Percentiles rank a stretch among this genome's conserved stretches.
Conservation (phyloP, 2,329 filamentous ascomycete genomes). For the Ophiostoma triangulosporum region DNA sequence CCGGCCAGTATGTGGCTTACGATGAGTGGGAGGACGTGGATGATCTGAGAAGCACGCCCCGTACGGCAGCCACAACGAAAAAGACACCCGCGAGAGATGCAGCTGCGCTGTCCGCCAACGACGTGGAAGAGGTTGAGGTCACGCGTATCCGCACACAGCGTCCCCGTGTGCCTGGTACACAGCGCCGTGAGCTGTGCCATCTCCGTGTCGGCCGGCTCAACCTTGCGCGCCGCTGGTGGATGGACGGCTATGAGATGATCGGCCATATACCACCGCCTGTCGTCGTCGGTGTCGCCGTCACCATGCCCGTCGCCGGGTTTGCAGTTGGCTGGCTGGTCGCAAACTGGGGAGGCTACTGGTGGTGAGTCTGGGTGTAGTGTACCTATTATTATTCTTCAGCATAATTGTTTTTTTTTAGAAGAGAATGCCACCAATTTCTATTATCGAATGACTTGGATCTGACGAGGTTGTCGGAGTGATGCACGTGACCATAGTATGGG, state of each 20-base stretch:
- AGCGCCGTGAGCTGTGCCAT: slow-evolving; percentile 10
- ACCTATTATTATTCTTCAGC: neutral
- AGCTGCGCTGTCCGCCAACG: neutral
- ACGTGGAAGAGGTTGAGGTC: neutral
- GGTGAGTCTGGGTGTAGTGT: neutral
- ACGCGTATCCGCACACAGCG: neutral
- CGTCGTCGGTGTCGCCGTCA: slow-evolving; percentile 2
- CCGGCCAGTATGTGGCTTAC: slow-evolving; percentile 7
- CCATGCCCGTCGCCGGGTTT: slow-evolving; percentile 10
- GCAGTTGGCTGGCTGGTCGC: slow-evolving; percentile 6
- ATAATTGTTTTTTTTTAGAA: too few species aligned
- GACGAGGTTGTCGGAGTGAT: neutral
- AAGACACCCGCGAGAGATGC: neutral
- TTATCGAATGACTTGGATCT: too few species aligned
- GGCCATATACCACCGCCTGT: slow-evolving; percentile 8
- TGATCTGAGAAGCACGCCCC: neutral
- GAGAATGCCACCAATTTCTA: too few species aligned
- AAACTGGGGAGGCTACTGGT: slow-evolving; percentile 3
- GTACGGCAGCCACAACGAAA: neutral
- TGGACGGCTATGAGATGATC: slow-evolving; percentile 10
- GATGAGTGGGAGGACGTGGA: slow-evolving; percentile 6
- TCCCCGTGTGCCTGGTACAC: neutral
- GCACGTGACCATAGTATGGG: neutral
- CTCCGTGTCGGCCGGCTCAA: slow-evolving; percentile 11
- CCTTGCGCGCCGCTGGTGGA: slow-evolving; percentile 13